These are phyloP conservation scores for Saccharomycopsis sp. DNA, from an alignment of 805 yeast genomes.

Conservation along the genomic window DNA sequence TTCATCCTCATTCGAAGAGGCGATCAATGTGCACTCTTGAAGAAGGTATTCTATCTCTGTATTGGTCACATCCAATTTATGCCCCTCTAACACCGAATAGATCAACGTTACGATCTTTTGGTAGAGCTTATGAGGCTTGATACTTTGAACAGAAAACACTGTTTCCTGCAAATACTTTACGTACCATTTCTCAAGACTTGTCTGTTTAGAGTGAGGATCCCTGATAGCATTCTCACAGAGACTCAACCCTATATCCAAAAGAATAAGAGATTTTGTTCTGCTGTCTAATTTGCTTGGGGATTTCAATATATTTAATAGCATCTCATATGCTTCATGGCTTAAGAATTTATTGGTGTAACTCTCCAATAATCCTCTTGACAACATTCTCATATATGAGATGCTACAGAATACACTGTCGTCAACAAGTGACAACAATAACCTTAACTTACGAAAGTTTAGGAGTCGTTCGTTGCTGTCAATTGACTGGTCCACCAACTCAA, in stretches of 20 bases:
- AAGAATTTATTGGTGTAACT: neutral
- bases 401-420: neutral
- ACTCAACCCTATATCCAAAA: neutral
- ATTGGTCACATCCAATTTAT: neutral
- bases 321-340: neutral
- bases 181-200: neutral
- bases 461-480: neutral
- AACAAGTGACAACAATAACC: neutral
- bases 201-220: neutral
- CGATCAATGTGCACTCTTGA: neutral
- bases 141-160: neutral
- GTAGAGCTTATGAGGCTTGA: neutral
- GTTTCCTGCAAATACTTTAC: neutral
- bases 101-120: neutral
- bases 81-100: neutral
- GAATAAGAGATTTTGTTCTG: neutral
- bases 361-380: neutral
- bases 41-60: neutral
- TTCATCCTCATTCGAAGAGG: neutral
- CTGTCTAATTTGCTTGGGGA: neutral
- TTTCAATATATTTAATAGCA: neutral
- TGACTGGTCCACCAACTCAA: conserved; percentile 2
- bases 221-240: neutral
- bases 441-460: conserved; percentile 8
- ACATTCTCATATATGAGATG: neutral